Evolutionary conservation across 2,329 filamentous ascomycete genomes (phyloP).

Genomic region (Fusarium sp.): DNA sequence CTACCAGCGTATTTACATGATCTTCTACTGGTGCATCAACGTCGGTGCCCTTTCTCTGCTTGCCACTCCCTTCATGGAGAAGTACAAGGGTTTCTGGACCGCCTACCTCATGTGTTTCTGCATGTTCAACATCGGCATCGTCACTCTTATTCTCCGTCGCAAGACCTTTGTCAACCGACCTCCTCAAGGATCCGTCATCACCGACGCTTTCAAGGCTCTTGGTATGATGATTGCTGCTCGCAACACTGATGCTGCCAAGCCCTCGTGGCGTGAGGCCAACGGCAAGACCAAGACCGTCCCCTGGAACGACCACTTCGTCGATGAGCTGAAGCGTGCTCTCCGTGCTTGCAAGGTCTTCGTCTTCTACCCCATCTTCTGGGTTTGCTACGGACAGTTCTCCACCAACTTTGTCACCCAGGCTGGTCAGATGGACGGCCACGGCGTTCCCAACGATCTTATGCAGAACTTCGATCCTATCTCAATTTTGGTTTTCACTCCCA

Average conservation of each 20-base stretch:
- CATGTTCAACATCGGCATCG: slow-evolving; percentile 72
- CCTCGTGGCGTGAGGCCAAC: slow-evolving; percentile 69
- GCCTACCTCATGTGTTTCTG: slow-evolving; percentile 69
- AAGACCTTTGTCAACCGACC: slow-evolving; percentile 64
- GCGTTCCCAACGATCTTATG: slow-evolving; percentile 77
- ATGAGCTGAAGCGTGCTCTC: slow-evolving; percentile 74
- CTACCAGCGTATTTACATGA: slow-evolving; percentile 76
- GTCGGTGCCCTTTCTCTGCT: slow-evolving; percentile 76
- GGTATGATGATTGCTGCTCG: slow-evolving; percentile 55
- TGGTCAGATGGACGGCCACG: slow-evolving; percentile 67
- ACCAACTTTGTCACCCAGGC: slow-evolving; percentile 75
- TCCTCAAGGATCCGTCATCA: slow-evolving; percentile 72
- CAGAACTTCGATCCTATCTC: slow-evolving; percentile 76
- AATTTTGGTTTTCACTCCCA: slow-evolving; percentile 74
- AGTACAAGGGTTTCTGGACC: slow-evolving; percentile 74
- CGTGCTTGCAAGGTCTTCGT: slow-evolving; percentile 79
- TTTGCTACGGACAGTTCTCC: slow-evolving; percentile 76
- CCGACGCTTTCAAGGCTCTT: slow-evolving; percentile 68
- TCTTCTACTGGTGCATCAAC: slow-evolving; percentile 82
- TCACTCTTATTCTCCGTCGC: slow-evolving; percentile 61
- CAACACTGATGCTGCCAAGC: slow-evolving; percentile 73
- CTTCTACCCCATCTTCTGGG: slow-evolving; percentile 75
- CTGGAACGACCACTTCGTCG: slow-evolving; percentile 78
- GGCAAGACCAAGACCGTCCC: slow-evolving; percentile 57
- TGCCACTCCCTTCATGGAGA: slow-evolving; percentile 76